A percentile compares a stretch with the other conserved stretches of the same genome.
Conservation (phyloP, 495 filamentous ascomycete species). For the Neurospora sp. region DNA sequence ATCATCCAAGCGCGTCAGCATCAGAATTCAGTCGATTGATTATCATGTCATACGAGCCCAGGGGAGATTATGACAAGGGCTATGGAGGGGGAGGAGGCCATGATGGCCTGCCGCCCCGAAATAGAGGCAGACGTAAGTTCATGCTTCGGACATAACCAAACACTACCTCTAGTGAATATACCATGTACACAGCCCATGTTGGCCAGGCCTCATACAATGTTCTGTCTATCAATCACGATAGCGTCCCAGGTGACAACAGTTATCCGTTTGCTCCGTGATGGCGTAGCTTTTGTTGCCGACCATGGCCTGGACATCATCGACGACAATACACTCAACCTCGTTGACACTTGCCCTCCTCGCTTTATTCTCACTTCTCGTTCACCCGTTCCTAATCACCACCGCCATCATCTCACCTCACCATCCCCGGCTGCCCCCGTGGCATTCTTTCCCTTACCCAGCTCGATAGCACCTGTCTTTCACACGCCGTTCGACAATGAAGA, state of each 20-base stretch:
- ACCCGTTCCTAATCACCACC: not conserved
- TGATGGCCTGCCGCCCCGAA: conserved; percentile 15
- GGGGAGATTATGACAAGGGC: conserved; percentile 27
- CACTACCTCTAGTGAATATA: not conserved
- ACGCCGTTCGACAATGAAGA: not conserved
- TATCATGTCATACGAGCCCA: conserved; percentile 34
- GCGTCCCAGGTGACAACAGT: not conserved
- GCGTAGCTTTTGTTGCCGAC: not conserved
- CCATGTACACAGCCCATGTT: not conserved
- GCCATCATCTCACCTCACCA: not conserved
- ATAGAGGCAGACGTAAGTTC: conserved; percentile 16
- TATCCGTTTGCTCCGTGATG: not conserved
- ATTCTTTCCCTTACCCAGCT: not conserved
- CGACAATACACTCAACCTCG: not conserved
- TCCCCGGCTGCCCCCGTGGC: not conserved
- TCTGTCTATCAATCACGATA: not conserved
- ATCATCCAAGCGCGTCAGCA: not conserved
- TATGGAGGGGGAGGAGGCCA: conserved; percentile 6
- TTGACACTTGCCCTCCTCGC: not conserved
- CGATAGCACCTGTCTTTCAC: not conserved
- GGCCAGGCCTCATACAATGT: not conserved
- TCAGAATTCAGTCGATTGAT: not conserved
- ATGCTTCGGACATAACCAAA: not conserved
- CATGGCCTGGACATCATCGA: not conserved
- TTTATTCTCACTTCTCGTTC: not conserved